Evolutionary conservation across 1,139 yeast species (phyloP), one percentile per base, ranked within the genome.

Genomic region (Geotrichum carabidarum): DNA sequence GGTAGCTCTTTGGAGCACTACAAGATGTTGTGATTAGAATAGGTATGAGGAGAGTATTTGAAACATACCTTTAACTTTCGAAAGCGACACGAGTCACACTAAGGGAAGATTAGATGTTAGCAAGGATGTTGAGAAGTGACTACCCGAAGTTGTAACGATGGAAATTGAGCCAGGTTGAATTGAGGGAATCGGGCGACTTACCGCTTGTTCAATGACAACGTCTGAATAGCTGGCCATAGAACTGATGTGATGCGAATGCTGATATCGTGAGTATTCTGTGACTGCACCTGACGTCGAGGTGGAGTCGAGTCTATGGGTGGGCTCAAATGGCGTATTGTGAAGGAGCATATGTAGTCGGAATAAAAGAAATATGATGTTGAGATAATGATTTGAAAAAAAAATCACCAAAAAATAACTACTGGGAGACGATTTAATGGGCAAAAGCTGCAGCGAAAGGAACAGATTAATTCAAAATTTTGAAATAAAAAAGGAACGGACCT

Each of bases 1-100:
- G 96, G 96, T 42, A 71, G 76, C 60, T 84, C 89, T 67, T 69
- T 84, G 71, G 91, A 85, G 73, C 79, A 77, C 48, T 44, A 34
- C 12, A 34, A 15, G 44, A 8, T 18, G 14, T 40, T 4, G 9
- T n/a, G 44, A 18, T 40, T 12, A 22, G 12, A n/a, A 32, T 22
- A 22, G 27, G 14, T 31, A 27, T 31, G 38, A 27, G 40, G 31
- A 32, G 32, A 32, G 12, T 8, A 15, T 31, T 34, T 31, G 9
- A 22, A 9, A 53, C 65, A 12, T 57, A 64, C 68, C 61, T 74
- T 76, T 48, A 77, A 69, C 65, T 78, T 78, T 53, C 79, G 69
- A 46, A 73, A 67, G 42, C 81, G 72, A 59, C 82, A 78, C 1
- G 79, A 73, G 61, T 78, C 81, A 62, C 82, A 78, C 76, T 73